Conservation (phyloP, 495 filamentous ascomycete genomes). For the Podospora pseudocomata region DNA sequence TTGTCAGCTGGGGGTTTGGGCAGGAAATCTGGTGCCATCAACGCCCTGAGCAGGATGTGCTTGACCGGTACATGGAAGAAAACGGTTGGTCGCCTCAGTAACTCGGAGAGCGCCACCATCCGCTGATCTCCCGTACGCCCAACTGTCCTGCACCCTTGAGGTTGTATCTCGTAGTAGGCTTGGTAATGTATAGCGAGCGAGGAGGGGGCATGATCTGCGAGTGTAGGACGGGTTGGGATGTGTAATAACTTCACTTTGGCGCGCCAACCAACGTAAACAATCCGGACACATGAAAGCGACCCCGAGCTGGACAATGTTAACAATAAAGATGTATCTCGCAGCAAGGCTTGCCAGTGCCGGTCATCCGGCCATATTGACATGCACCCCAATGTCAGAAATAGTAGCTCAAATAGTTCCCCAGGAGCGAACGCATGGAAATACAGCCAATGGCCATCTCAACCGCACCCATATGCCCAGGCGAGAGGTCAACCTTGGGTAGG, state of each 20-base stretch:
- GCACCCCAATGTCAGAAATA: constrained; percentile 27
- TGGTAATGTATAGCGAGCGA: neutral
- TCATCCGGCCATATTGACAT: constrained; percentile 29
- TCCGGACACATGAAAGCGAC: neutral
- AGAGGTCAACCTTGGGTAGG: constrained; percentile 17
- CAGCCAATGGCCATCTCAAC: constrained; percentile 23
- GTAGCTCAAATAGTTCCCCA: constrained; percentile 26
- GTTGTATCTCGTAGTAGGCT: constrained; percentile 13
- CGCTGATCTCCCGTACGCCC: neutral
- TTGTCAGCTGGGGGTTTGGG: constrained; percentile 36
- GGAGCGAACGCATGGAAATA: constrained; percentile 17
- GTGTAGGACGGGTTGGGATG: neutral
- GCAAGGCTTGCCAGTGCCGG: constrained; percentile 27
- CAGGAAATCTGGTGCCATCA: constrained; percentile 52
- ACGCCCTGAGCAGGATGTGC: constrained; percentile 33
- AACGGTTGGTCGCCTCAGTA: constrained; percentile 3
- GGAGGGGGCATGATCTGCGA: neutral
- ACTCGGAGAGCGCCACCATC: neutral
- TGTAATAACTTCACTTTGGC: neutral
- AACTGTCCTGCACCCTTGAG: constrained; percentile 4
- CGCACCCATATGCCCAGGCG: constrained; percentile 19
- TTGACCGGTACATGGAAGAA: constrained; percentile 25
- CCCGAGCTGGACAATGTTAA: constrained; percentile 10
- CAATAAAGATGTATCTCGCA: constrained; percentile 14
- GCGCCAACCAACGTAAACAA: constrained; percentile 8